A percentile compares a stretch with the other conserved stretches of the same genome.
Evolutionary conservation across 495 filamentous ascomycete genomes (phyloP).

Genomic region (Hyaloscypha variabilis): DNA sequence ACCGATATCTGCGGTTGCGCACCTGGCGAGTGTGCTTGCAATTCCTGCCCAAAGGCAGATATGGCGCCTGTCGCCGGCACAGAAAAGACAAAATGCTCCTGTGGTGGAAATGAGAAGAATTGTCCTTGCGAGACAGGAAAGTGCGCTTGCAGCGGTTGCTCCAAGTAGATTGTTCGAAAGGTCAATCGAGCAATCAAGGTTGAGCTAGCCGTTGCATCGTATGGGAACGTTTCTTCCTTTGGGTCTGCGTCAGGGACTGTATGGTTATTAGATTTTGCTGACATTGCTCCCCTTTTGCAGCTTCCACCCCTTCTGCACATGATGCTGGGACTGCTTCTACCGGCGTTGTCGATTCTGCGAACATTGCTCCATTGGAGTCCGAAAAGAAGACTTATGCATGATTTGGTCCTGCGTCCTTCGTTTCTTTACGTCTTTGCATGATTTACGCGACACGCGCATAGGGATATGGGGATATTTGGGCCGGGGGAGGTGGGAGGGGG

Average conservation of each 20-base stretch:
- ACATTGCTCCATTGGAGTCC: conserved; percentile 29
- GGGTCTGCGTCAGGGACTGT: conserved; percentile 17
- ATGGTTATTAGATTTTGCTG: conserved; percentile 25
- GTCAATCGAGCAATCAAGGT: too few species aligned
- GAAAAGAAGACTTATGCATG: conserved; percentile 26
- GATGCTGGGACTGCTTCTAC: conserved; percentile 25
- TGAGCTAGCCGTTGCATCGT: too few species aligned
- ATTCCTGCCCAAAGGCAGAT: conserved; percentile 32
- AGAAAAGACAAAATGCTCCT: conserved; percentile 26
- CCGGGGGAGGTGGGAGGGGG: neutral
- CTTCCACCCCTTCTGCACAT: conserved; percentile 24
- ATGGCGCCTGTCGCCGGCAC: conserved; percentile 24
- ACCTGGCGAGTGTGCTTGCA: conserved; percentile 39
- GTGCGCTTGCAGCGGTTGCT: conserved; percentile 41
- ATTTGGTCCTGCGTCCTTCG: conserved; percentile 11
- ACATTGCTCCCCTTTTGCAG: conserved; percentile 22
- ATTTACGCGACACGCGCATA: neutral
- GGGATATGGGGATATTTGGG: too few species aligned
- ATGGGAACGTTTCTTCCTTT: conserved; percentile 15
- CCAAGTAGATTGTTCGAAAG: conserved; percentile 25
- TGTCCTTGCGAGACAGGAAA: conserved; percentile 43
- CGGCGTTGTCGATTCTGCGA: conserved; percentile 26
- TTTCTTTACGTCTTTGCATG: neutral
- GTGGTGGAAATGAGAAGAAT: conserved; percentile 15
- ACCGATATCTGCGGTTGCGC: conserved; percentile 37